phyloP scores from a whole-genome alignment of 2,329 filamentous ascomycete species.

The Alternaria gansuensis region DNA sequence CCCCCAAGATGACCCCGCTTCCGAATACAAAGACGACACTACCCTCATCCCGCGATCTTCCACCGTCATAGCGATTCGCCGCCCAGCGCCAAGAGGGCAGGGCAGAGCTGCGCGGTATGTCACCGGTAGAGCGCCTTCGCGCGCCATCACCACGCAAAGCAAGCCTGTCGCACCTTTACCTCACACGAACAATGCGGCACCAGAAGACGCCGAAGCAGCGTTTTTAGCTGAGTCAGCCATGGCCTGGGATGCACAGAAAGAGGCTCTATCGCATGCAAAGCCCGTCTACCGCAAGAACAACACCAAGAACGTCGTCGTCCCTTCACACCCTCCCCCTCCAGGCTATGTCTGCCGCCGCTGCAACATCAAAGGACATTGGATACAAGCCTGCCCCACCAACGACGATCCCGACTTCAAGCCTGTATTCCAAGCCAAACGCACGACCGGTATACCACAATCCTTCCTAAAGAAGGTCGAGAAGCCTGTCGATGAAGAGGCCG shows the following conservation, averaged over 20 bases:
- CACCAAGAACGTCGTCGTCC: slow-evolving; percentile 76
- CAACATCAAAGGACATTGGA: slow-evolving; percentile 99
- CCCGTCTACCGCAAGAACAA: slow-evolving; percentile 52
- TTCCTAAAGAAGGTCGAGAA: slow-evolving; percentile 97
- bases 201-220: slow-evolving; percentile 91
- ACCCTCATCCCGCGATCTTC: slow-evolving; percentile 96
- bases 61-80: slow-evolving; percentile 86
- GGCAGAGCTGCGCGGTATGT: slow-evolving; percentile 95
- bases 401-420: slow-evolving; percentile 96
- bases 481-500: slow-evolving; percentile 83
- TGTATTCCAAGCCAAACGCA: slow-evolving; percentile 90
- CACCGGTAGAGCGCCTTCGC: slow-evolving; percentile 91
- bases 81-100: slow-evolving; percentile 85
- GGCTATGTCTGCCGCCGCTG: slow-evolving; percentile 98
- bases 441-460: slow-evolving; percentile 94
- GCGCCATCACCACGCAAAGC: slow-evolving; percentile 78
- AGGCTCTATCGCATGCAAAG: slow-evolving; percentile 80
- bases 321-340: slow-evolving; percentile 89
- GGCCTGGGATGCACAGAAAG: slow-evolving; percentile 92
- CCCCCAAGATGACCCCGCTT: slow-evolving; percentile 81
- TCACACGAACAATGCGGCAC: slow-evolving; percentile 70
- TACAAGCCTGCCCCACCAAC: slow-evolving; percentile 97
- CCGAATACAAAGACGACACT: slow-evolving; percentile 98
- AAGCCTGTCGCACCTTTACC: slow-evolving; percentile 59
- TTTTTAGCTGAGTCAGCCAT: slow-evolving; percentile 91